Percentiles rank a stretch among this genome's conserved stretches.
phyloP scores from a whole-genome alignment of 2,329 filamentous ascomycete genomes.

The Lasiodiplodia gonubiensis region DNA sequence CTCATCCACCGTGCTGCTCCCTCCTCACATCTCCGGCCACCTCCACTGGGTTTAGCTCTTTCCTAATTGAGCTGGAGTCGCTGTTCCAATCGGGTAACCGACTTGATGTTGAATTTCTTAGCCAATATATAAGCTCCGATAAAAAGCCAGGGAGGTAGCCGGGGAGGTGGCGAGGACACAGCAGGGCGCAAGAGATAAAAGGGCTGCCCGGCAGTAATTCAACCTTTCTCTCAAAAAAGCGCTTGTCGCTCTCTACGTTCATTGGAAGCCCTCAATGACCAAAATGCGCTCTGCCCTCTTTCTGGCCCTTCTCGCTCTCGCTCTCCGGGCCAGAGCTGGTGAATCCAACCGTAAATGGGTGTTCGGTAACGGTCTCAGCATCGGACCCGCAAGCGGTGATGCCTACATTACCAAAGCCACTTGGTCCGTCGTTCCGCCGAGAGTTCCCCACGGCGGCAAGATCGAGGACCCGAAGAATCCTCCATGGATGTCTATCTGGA shows the following conservation, averaged over 20 bases:
- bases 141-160: no score
- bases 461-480: background rate
- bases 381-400: constrained; percentile 16
- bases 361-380: constrained; percentile 28
- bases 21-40: no score
- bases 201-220: background rate
- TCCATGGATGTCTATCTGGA: constrained; percentile 18
- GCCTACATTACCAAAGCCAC: constrained; percentile 28
- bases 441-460: background rate
- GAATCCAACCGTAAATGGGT: constrained; percentile 11
- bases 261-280: background rate
- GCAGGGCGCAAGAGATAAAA: background rate
- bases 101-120: no score
- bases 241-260: background rate
- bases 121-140: no score
- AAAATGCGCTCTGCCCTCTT: background rate
- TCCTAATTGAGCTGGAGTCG: no score
- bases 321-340: background rate
- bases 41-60: no score
- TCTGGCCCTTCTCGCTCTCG: background rate
- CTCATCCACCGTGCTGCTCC: no score
- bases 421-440: constrained; percentile 9
- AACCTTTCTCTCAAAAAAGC: background rate
- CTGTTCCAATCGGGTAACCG: no score
- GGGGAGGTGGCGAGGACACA: no score